Base-by-base conservation (phyloP, 371 early-diverging fungal genomes). In the Rhizopus delemar region DNA sequence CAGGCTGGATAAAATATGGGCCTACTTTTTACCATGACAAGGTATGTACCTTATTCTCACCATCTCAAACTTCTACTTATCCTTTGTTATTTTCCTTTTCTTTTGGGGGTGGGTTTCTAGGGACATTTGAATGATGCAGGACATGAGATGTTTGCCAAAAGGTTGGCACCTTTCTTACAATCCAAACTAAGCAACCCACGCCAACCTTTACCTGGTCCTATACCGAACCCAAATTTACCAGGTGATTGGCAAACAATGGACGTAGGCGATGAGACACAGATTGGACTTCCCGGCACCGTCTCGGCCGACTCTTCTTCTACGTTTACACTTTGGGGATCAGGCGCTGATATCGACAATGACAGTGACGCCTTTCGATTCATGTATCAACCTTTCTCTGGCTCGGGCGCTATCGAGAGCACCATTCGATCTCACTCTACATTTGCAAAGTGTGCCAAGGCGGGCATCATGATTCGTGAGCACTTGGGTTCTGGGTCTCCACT, bases 191-290 rank as follows among this genome's bases (percentile, higher is more conserved):
- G 57, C 8, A 45, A 61, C 32, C 78, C 78, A 4, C 46, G 57
- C 13, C 65, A 68, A 22, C 75, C 78, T 5, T 59, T 78, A 8
- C 78, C 78, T 6, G 71, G 69, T 3, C 75, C 75, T 35, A 59
- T 67, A 16, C 71, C 78, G 1, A 78, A 78, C 36, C 78, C 78
- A 11, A 74, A 68, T 34, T 53, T 78, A 13, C 78, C 78, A 1
- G 69, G 70, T 8, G 67, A 70, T 46, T 78, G 78, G 78, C 78
- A 73, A 50, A 78, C 78, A 1, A 74, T 73, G 69, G 78, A 78
- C 53, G 63, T 78, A 3, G 78, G 78, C 6, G 63, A 73, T 38
- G 71, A 74, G 28, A 60, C 50, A 5, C 59, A 63, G 11, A 61
- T 77, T 12, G 78, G 78, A 13, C 48, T 78, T 31, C 75, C 75